phyloP scores from a whole-genome alignment of 2,329 filamentous ascomycete genomes.

The Verticillium zaregamsianum region DNA sequence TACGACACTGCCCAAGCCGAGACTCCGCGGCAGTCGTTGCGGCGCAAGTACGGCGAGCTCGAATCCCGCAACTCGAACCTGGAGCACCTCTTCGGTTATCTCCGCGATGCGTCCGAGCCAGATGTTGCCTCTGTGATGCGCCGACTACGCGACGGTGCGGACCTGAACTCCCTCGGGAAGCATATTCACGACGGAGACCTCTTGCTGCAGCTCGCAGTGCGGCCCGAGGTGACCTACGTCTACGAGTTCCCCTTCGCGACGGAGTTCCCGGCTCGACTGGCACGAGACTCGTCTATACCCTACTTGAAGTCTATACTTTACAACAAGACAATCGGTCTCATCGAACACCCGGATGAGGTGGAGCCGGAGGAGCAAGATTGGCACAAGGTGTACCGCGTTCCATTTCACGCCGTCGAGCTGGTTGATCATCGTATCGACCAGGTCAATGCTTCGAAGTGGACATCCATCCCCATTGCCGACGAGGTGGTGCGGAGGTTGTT shows the following conservation, averaged over 20 bases:
- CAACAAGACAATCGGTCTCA: background rate
- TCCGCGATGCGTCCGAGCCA: background rate
- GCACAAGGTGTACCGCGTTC: background rate
- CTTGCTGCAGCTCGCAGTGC: background rate
- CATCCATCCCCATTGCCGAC: conserved; percentile 28
- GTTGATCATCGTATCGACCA: background rate
- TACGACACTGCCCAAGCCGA: background rate
- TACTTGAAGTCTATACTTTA: background rate
- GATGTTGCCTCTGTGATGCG: background rate
- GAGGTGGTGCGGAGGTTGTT: conserved; percentile 27
- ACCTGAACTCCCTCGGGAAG: background rate
- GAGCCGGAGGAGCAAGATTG: background rate
- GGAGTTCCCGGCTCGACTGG: background rate
- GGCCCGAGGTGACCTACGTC: background rate
- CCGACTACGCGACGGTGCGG: background rate
- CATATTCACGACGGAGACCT: conserved; percentile 2
- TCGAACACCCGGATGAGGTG: background rate
- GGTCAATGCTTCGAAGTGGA: conserved; percentile 29
- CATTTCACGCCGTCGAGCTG: background rate
- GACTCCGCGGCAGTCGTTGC: background rate
- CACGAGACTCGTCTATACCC: background rate
- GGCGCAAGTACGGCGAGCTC: background rate
- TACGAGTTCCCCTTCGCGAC: background rate
- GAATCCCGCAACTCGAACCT: background rate
- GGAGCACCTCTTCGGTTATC: background rate